These are phyloP conservation scores for Cryptosporidium sp. DNA, from an alignment of 169 alveolate genomes.

Conservation along the genomic window DNA sequence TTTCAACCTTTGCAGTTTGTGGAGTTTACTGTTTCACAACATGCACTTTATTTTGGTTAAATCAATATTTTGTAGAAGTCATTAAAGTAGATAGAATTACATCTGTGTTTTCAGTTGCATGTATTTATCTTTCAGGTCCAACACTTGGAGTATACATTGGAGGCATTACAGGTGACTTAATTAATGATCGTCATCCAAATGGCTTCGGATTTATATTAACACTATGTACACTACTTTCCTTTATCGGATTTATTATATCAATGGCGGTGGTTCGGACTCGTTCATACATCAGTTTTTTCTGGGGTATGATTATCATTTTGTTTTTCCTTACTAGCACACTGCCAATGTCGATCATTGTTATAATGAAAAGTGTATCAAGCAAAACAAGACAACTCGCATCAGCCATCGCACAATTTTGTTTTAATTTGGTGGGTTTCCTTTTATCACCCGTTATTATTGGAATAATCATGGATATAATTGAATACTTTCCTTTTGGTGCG, in stretches of 20 bases:
- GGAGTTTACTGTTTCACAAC: conserved; percentile 64
- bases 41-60: conserved; percentile 59
- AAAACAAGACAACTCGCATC: conserved; percentile 53
- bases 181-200: conserved; percentile 44
- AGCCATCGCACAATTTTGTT: conserved; percentile 68
- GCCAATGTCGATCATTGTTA: conserved; percentile 64
- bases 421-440: conserved; percentile 57
- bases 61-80: conserved; percentile 52
- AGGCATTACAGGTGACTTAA: conserved; percentile 56
- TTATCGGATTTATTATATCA: conserved; percentile 41
- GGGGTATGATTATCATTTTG: conserved; percentile 40
- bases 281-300: conserved; percentile 38
- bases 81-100: conserved; percentile 40
- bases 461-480: conserved; percentile 64
- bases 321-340: conserved; percentile 68
- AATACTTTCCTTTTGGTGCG: conserved; percentile 71
- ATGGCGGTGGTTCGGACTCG: conserved; percentile 10
- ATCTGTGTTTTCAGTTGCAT: conserved; percentile 64
- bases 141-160: conserved; percentile 68
- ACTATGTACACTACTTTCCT: conserved; percentile 18
- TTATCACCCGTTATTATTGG: conserved; percentile 66
- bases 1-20: conserved; percentile 60
- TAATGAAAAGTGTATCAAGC: conserved; percentile 53
- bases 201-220: conserved; percentile 64
- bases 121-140: conserved; percentile 63